phyloP scores from a whole-genome alignment of 768 basidiomycete species.

The Podaxis sp. region DNA sequence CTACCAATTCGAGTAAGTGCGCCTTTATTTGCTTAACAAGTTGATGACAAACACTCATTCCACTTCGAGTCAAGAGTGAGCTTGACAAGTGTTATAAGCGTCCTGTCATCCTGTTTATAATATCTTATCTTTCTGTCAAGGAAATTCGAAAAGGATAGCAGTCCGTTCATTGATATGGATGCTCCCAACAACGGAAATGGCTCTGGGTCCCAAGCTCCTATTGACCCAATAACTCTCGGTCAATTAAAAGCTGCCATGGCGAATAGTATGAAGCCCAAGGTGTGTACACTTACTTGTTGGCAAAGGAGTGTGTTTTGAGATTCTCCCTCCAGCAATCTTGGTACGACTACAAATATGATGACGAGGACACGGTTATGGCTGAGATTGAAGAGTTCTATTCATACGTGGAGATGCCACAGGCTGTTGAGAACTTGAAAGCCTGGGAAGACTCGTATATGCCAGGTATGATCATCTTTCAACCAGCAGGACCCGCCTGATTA shows the following conservation, averaged over 20 bases:
- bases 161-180: constrained; percentile 14
- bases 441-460: constrained; percentile 83
- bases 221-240: constrained; percentile 78
- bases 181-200: constrained; percentile 14
- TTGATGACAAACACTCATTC: constrained; percentile 3
- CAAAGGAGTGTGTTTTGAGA: background rate
- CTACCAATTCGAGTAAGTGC: constrained; percentile 12
- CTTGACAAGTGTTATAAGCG: background rate
- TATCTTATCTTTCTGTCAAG: constrained; percentile 1
- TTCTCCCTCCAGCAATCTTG: constrained; percentile 63
- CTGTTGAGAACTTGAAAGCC: constrained; percentile 81
- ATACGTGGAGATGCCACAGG: constrained; percentile 92
- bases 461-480: constrained; percentile 40
- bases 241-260: constrained; percentile 75
- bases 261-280: constrained; percentile 75
- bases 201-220: constrained; percentile 34
- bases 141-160: constrained; percentile 9
- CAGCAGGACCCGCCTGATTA: background rate
- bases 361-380: constrained; percentile 93
- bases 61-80: constrained; percentile 5
- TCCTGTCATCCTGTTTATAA: background rate
- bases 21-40: constrained; percentile 7
- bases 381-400: constrained; percentile 99
- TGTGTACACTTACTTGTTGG: constrained; percentile 25
- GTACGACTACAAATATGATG: constrained; percentile 93